These are phyloP conservation scores for Aspergillus aculeatinus DNA, from an alignment of 2,329 filamentous ascomycete genomes.

Conservation along the genomic window DNA sequence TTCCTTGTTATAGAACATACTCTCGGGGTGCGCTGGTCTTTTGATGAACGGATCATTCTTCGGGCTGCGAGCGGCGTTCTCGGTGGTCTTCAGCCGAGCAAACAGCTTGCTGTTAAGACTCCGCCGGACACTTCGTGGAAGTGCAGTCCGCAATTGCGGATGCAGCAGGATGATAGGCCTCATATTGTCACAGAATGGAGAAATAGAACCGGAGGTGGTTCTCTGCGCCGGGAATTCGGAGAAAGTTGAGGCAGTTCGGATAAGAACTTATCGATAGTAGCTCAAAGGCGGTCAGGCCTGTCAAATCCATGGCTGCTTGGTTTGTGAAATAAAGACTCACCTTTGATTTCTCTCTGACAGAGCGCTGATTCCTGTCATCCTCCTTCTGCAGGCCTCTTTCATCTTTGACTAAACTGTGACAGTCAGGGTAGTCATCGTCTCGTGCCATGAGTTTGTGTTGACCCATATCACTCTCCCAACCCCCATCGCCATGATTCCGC, in stretches of 20 bases:
- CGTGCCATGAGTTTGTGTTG: constrained; percentile 3
- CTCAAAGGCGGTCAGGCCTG: neutral
- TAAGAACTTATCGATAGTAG: neutral
- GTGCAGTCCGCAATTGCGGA: constrained; percentile 29
- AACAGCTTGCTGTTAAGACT: constrained; percentile 28
- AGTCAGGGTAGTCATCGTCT: neutral
- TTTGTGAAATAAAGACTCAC: neutral
- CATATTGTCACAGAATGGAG: constrained; percentile 17
- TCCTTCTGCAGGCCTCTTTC: neutral
- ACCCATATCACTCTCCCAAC: neutral
- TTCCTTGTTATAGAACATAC: constrained; percentile 12
- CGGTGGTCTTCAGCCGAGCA: constrained; percentile 31
- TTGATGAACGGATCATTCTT: constrained; percentile 24
- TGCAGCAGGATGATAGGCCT: constrained; percentile 28
- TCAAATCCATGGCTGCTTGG: neutral
- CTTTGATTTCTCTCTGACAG: too few relatives aligned
- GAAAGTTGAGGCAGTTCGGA: neutral
- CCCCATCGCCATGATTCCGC: constrained; percentile 25
- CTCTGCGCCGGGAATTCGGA: neutral
- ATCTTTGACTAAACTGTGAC: neutral
- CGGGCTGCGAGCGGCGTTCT: constrained; percentile 23
- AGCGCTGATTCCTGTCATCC: too few relatives aligned
- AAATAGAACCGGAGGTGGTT: too few relatives aligned
- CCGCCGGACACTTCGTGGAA: constrained; percentile 27
- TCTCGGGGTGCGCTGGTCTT: constrained; percentile 2